phyloP scores from a whole-genome alignment of 352 stramenopile genomes.

The Phytopythium boreale region DNA sequence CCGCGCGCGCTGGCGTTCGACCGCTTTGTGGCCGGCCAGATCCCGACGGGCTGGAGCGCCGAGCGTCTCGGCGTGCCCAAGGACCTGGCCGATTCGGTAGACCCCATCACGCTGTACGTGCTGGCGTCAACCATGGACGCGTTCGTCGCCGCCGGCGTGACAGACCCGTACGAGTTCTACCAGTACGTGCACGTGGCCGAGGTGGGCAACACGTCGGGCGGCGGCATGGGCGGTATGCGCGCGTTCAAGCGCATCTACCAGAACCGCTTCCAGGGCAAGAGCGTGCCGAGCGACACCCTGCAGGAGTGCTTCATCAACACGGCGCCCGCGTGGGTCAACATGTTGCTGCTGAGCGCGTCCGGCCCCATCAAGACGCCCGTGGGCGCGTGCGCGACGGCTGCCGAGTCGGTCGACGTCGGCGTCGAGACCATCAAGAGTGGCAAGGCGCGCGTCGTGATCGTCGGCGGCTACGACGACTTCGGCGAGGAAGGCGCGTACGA shows the following conservation, averaged over 20 bases:
- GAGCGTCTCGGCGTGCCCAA: conserved; percentile 75
- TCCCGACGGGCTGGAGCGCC: conserved; percentile 85
- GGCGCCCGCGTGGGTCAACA: conserved; percentile 88
- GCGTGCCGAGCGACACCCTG: conserved; percentile 71
- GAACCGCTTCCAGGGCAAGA: conserved; percentile 62
- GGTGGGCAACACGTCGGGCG: conserved; percentile 82
- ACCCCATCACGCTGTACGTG: conserved; percentile 77
- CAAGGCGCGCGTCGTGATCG: conserved; percentile 83
- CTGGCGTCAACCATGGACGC: conserved; percentile 78
- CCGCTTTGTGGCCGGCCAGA: conserved; percentile 85
- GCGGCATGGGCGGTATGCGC: conserved; percentile 81
- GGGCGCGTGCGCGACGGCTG: conserved; percentile 81
- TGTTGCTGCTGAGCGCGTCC: conserved; percentile 83
- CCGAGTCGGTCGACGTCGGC: conserved; percentile 86
- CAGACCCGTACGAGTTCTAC: conserved; percentile 91
- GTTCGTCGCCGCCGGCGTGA: conserved; percentile 76
- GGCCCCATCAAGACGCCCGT: conserved; percentile 89
- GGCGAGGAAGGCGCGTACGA: conserved; percentile 83
- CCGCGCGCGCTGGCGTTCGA: conserved; percentile 77
- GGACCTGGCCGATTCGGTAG: conserved; percentile 76
- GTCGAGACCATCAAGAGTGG: conserved; percentile 87
- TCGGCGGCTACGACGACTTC: conserved; percentile 87
- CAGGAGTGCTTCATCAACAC: conserved; percentile 90
- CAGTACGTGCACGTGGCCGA: conserved; percentile 89
- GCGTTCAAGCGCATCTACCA: conserved; percentile 78